Evolutionary conservation across 2,329 filamentous ascomycete genomes (phyloP).

Genomic region (Pseudogymnoascus verrucosus): DNA sequence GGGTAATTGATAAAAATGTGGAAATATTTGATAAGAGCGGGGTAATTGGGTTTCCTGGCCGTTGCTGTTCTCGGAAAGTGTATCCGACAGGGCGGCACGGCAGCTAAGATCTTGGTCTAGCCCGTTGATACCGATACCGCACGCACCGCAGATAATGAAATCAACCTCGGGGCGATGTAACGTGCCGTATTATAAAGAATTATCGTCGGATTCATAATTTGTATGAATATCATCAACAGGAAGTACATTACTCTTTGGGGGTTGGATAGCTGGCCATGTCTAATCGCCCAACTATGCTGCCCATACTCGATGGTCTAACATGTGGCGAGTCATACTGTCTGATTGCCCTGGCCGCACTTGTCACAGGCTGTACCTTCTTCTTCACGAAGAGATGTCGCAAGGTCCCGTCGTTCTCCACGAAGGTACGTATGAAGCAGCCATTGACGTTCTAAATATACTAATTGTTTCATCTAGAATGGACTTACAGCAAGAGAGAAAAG

Average conservation of each 20-base stretch:
- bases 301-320: background rate
- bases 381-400: background rate
- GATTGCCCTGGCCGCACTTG: background rate
- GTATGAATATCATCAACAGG: background rate
- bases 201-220: background rate
- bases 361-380: background rate
- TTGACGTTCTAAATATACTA: background rate
- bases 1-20: conserved; percentile 11
- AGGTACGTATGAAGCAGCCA: background rate
- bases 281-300: background rate
- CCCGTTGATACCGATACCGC: background rate
- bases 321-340: background rate
- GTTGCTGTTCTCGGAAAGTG: background rate
- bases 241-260: background rate
- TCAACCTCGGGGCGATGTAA: background rate
- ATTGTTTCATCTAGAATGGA: background rate
- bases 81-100: conserved; percentile 5
- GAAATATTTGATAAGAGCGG: conserved; percentile 8
- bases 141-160: background rate
- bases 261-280: background rate
- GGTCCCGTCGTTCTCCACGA: background rate
- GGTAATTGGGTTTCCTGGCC: conserved; percentile 9
- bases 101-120: background rate
- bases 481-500: background rate
- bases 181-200: background rate